phyloP scores from a whole-genome alignment of 345 rosid genomes.

The Hibiscus syriacus region DNA sequence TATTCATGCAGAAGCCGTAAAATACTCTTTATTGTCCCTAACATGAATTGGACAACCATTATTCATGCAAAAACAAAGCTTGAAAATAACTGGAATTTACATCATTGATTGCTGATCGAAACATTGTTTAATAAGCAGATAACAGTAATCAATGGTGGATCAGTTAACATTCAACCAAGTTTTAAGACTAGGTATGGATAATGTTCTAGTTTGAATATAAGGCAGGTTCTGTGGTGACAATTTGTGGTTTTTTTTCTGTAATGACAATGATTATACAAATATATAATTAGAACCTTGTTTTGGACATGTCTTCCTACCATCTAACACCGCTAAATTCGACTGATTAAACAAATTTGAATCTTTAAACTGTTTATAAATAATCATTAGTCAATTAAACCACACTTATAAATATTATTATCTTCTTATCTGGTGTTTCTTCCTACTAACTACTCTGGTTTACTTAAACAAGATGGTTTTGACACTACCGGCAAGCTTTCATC shows the following conservation, averaged over 20 bases:
- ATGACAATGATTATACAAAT: too few relatives aligned
- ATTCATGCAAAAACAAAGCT: neutral
- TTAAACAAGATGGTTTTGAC: neutral
- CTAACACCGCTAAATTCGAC: too few relatives aligned
- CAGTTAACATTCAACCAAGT: neutral
- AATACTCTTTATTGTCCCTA: neutral
- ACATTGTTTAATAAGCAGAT: neutral
- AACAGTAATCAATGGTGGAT: neutral
- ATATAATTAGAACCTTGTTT: too few relatives aligned
- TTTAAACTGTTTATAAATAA: neutral
- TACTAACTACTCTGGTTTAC: neutral
- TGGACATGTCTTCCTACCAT: too few relatives aligned
- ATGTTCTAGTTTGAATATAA: too few relatives aligned
- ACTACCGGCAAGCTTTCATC: neutral
- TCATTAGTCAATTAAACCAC: neutral
- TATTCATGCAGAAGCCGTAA: slow-evolving; percentile 11
- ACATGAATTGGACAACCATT: neutral
- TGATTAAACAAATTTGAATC: too few relatives aligned
- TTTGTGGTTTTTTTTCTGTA: too few relatives aligned
- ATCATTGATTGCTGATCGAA: slow-evolving; percentile 1
- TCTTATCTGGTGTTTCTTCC: neutral
- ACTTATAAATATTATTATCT: neutral
- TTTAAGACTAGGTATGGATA: neutral
- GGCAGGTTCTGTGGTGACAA: too few relatives aligned
- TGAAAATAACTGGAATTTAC: neutral